Base-by-base conservation (phyloP, 2,329 filamentous ascomycete genomes). In the Pseudocercospora musae region DNA sequence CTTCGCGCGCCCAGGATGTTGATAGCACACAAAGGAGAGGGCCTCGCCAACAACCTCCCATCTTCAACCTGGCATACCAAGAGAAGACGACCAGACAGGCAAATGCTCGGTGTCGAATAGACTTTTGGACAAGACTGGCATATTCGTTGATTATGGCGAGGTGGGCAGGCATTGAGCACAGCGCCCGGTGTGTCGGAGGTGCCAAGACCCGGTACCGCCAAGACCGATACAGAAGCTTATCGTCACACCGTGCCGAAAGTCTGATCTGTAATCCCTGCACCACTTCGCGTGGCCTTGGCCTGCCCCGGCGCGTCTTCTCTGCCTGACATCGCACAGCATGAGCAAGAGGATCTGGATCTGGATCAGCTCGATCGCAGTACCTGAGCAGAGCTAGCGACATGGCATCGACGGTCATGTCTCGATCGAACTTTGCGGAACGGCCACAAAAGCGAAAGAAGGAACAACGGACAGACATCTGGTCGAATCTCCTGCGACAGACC, bases 391-490 rank as follows among this genome's bases (percentile, higher is more conserved):
- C 20, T 25, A n/a, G 13, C 15, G 23, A 27, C 10, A 68, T 68
- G 66, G 64, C 66, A 6, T 66, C 66, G 21, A 60, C 62, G 13
- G 58, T 60, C 11, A 63, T 67, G 59, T 61, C 66, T 20, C 59
- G 62, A 21, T 48, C 61, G 15, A 56, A 55, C 1, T 44, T 64
- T 15, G 33, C 44, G 6, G 62, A 64, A 11, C 60, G 62, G 13
- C 62, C 62, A 3, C 53, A 49, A 29, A 63, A 61, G 25, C 65
- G 65, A 37, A 72, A 74, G 57, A 71, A 71, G 33, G 64, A 69
- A 31, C 65, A 68, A 49, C 70, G 72, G 6, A 69, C 66, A 11
- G 73, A 75, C 33, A 75, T 74, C 63, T 75, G 73, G 73, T 70
- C 71, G 29, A 68, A 64, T 60, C 70, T 75, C 53, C 69, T 75